phyloP scores from a whole-genome alignment of 139 green algal genomes.

The Haematococcus lacustris region DNA sequence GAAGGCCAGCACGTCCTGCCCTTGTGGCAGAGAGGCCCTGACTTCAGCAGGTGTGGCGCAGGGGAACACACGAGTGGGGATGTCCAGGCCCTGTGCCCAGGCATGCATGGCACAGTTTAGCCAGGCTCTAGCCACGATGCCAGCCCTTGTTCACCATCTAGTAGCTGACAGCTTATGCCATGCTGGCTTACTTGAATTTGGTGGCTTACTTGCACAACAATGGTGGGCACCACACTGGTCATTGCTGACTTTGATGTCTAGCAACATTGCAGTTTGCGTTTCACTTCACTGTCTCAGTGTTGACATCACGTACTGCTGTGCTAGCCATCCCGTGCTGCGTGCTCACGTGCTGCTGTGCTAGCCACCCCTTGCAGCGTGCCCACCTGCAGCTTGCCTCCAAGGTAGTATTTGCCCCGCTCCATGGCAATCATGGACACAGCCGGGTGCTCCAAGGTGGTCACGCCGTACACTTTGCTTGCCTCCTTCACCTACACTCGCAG shows the following conservation, averaged over 20 bases:
- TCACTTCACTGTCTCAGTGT: too few species aligned
- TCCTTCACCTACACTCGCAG: conserved; percentile 32
- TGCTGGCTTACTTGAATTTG: too few species aligned
- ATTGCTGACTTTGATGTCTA: too few species aligned
- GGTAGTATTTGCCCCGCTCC: conserved; percentile 79
- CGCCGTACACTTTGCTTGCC: conserved; percentile 77
- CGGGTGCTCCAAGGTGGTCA: conserved; percentile 74
- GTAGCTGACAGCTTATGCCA: too few species aligned
- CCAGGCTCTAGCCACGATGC: too few species aligned
- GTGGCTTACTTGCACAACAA: too few species aligned
- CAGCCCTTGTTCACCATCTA: too few species aligned
- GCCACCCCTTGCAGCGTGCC: background rate
- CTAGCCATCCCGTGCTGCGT: conserved; percentile 11
- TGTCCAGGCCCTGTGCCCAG: conserved; percentile 64
- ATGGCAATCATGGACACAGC: conserved; percentile 78
- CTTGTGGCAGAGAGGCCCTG: conserved; percentile 50
- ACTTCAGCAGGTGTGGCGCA: conserved; percentile 68
- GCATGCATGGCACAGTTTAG: too few species aligned
- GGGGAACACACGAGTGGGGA: conserved; percentile 73
- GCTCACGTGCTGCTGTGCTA: conserved; percentile 6
- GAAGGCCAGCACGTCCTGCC: conserved; percentile 70
- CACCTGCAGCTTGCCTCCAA: conserved; percentile 30
- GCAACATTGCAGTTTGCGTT: too few species aligned
- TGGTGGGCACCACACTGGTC: too few species aligned
- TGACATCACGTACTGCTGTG: too few species aligned